Conservation (phyloP, 345 rosid species). For the Tarenaya hassleriana region DNA sequence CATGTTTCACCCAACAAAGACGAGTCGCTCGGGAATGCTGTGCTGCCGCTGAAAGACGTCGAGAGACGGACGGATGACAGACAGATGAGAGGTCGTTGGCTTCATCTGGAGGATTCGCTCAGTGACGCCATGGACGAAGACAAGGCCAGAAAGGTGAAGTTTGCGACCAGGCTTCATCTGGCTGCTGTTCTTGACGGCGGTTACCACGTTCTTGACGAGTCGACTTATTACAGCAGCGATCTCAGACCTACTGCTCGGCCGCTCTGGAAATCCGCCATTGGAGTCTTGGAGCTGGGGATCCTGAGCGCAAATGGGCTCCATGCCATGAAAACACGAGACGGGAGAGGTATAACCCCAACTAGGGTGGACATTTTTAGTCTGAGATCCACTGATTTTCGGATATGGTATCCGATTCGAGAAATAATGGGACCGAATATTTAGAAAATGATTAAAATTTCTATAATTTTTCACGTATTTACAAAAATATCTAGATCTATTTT, state of each 20-base stretch:
- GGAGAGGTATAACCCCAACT: too few relatives aligned
- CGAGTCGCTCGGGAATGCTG: slow-evolving; percentile 38
- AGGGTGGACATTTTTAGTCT: too few relatives aligned
- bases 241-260: slow-evolving; percentile 35
- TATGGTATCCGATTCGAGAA: too few relatives aligned
- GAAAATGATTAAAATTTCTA: too few relatives aligned
- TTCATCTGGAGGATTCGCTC: slow-evolving; percentile 31
- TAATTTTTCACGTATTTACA: too few relatives aligned
- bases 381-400: too few relatives aligned
- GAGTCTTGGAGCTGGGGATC: slow-evolving; percentile 47
- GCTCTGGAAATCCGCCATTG: slow-evolving; percentile 36
- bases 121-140: slow-evolving; percentile 24
- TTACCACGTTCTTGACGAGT: slow-evolving; percentile 53
- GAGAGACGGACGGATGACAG: slow-evolving; percentile 30
- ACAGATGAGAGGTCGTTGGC: slow-evolving; percentile 26
- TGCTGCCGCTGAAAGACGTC: slow-evolving; percentile 25
- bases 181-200: slow-evolving; percentile 45
- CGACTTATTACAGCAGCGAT: slow-evolving; percentile 44
- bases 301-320: slow-evolving; percentile 38
- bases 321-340: slow-evolving; percentile 34
- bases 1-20: slow-evolving; percentile 31
- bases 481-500: too few relatives aligned
- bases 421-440: too few relatives aligned
- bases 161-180: slow-evolving; percentile 36
- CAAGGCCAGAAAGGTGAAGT: slow-evolving; percentile 31